A percentile compares a stretch with the other conserved stretches of the same genome.
Evolutionary conservation across 2,329 filamentous ascomycete species (phyloP).

Genomic region (Magnaporthiopsis incrustans): DNA sequence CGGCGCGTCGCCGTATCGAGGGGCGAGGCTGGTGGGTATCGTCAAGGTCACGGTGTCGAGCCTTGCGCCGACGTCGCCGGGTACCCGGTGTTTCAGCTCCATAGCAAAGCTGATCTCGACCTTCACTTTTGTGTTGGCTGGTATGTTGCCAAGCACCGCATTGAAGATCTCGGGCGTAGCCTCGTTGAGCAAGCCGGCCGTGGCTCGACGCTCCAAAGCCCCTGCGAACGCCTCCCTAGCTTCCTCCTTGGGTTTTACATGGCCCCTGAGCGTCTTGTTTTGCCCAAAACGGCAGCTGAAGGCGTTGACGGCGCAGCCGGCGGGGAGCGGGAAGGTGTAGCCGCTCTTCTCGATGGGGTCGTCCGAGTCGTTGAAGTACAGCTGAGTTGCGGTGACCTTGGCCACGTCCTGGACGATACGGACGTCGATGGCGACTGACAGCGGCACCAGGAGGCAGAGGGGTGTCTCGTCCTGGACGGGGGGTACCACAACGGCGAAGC

Average conservation of each 20-base stretch:
- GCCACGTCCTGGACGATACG: constrained; percentile 19
- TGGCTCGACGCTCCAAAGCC: not conserved
- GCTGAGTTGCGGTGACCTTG: constrained; percentile 16
- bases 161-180: constrained; percentile 20
- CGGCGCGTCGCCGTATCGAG: constrained; percentile 17
- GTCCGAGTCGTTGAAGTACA: constrained; percentile 18
- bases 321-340: constrained; percentile 20
- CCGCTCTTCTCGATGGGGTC: constrained; percentile 16
- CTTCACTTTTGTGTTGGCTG: constrained; percentile 16
- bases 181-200: constrained; percentile 15
- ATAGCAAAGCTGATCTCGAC: constrained; percentile 18
- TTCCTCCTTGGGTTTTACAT: constrained; percentile 16
- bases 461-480: not conserved
- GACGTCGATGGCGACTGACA: constrained; percentile 16
- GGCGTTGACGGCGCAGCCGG: constrained; percentile 18
- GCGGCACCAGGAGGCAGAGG: not conserved
- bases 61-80: constrained; percentile 4
- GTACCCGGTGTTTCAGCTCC: constrained; percentile 16
- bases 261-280: constrained; percentile 15
- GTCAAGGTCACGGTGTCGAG: constrained; percentile 15
- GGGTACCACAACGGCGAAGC: constrained; percentile 5
- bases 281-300: constrained; percentile 19
- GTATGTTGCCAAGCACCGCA: constrained; percentile 19
- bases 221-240: constrained; percentile 7
- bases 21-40: constrained; percentile 19